A percentile compares a stretch with the other conserved stretches of the same genome.
phyloP scores from a whole-genome alignment of 345 rosid species.

The Gossypium herbaceum region DNA sequence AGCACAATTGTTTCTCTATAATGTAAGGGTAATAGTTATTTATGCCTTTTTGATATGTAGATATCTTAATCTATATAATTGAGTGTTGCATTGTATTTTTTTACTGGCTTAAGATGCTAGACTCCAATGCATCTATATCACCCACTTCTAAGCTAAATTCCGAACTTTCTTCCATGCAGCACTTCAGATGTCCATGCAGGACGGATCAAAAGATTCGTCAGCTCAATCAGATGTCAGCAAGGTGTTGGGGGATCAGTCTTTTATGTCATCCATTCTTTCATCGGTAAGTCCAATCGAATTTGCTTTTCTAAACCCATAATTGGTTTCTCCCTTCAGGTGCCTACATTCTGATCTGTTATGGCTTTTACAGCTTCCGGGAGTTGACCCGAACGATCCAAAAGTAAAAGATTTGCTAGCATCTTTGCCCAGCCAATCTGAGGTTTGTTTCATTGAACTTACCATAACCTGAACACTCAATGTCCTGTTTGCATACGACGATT shows the following conservation, averaged over 20 bases:
- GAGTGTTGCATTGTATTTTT: background rate
- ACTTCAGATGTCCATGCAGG: conserved; percentile 71
- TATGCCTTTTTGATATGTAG: background rate
- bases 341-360: background rate
- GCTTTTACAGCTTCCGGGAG: conserved; percentile 72
- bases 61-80: background rate
- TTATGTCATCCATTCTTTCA: conserved; percentile 68
- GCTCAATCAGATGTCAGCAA: conserved; percentile 35
- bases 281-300: conserved; percentile 42
- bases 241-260: conserved; percentile 64
- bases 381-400: conserved; percentile 73
- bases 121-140: background rate
- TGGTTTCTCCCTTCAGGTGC: conserved; percentile 10
- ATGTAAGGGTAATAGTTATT: background rate
- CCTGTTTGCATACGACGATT: background rate
- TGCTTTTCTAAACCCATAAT: background rate
- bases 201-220: conserved; percentile 31
- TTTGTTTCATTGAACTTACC: conserved; percentile 17
- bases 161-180: conserved; percentile 38
- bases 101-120: background rate
- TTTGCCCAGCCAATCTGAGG: conserved; percentile 65
- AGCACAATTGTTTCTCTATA: background rate
- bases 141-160: background rate
- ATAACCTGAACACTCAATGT: background rate
- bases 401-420: conserved; percentile 66